Evolutionary conservation across 257 asterid genomes (phyloP), one percentile per base, ranked within the genome.

Genomic region (Agastache rugosa): DNA sequence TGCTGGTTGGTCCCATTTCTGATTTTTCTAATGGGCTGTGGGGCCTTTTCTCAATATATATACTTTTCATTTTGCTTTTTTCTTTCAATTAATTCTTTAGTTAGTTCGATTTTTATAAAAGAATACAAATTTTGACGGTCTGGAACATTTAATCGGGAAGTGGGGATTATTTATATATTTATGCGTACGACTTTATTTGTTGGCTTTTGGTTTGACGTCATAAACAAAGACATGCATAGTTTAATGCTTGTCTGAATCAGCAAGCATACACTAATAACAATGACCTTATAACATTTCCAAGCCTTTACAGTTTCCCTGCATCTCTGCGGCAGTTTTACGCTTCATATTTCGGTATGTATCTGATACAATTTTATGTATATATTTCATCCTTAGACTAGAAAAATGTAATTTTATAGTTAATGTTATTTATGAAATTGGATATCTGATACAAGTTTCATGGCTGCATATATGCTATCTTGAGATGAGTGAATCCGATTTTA

Each of bases 181-280:
- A 39, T 56, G 14, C 0, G n/a, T 12, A 29, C 47, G 23, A 10
- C 3, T 22, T 56, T 14, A 55, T 64, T 77, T 66, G 77, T 55
- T 31, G 65, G 67, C 53, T 66, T 67, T 60, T 76, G 72, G 53
- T 60, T 17, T 55, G 65, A 77, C 85, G 82, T 81, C 53, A 71
- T 17, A 45, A 73, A 69, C 85, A 69, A 81, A 54, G 78, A 15
- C 54, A 47, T 64, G 35, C 64, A 47, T 48, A 35, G 58, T 60
- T 66, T 0, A 72, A 25, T 67, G 76, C 59, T 68, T 76, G 63
- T 73, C 77, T 41, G 74, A 77, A 63, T 77, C 77, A 75, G 16
- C 68, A 58, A 50, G 20, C 63, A 53, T 50, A 75, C 60, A n/a
- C 15, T 19, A 59, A 51, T 8, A 61, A 8, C 69, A 61, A 19